Evolutionary conservation across 140 eudicot species (phyloP).

Genomic region (Oenanthe javanica): DNA sequence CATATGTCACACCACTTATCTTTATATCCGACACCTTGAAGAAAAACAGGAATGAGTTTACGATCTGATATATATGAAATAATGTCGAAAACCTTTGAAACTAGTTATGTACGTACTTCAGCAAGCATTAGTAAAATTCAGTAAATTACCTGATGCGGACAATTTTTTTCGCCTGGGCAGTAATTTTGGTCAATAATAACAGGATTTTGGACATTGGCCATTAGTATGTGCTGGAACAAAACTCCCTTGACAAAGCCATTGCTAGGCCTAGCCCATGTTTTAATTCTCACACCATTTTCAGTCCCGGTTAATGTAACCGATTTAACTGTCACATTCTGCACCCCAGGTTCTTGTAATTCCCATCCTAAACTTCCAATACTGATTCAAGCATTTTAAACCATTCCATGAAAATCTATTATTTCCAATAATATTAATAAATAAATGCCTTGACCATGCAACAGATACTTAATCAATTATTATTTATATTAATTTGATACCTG

Average conservation of each 20-base stretch:
- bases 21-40: neutral
- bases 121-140: too few species aligned
- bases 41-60: neutral
- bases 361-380: conserved; percentile 3
- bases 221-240: neutral
- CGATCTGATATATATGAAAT: neutral
- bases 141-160: neutral
- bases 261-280: conserved; percentile 5
- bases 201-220: neutral
- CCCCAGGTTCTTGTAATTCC: neutral
- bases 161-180: neutral
- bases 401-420: neutral
- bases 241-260: neutral
- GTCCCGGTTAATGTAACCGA: neutral
- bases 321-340: conserved; percentile 1
- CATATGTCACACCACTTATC: neutral
- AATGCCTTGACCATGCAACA: neutral
- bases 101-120: too few species aligned
- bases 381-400: neutral
- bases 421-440: too few species aligned
- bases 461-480: neutral
- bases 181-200: conserved; percentile 1
- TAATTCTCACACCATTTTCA: conserved; percentile 3
- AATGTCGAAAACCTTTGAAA: too few species aligned
- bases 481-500: neutral